Conservation (phyloP, 768 basidiomycete species). For the Leccinum disarticulatum region DNA sequence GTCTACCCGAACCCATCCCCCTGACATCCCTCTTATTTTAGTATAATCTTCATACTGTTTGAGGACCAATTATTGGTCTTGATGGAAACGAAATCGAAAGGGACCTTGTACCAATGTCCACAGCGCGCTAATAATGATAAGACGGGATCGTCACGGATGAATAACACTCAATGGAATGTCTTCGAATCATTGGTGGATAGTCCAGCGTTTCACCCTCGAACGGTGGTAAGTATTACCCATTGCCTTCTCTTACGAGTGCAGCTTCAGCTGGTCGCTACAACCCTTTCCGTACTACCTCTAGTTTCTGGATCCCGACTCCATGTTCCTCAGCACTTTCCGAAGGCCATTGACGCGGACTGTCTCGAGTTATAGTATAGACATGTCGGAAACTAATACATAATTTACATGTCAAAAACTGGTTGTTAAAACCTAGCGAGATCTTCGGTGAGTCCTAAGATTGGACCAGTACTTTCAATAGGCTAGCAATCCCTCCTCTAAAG, state of each 20-base stretch:
- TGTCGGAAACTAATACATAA: background rate
- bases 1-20: background rate
- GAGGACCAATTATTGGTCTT: background rate
- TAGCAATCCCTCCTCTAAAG: constrained; percentile 10
- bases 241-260: too few species aligned
- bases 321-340: too few species aligned
- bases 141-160: background rate
- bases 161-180: background rate
- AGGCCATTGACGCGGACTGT: background rate
- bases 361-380: background rate
- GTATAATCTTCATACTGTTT: background rate
- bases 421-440: background rate
- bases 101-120: background rate
- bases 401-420: background rate
- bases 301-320: too few species aligned
- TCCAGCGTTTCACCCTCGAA: background rate
- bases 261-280: too few species aligned
- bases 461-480: background rate
- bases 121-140: background rate
- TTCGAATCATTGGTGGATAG: background rate
- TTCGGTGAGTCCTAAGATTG: background rate
- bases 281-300: too few species aligned
- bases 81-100: background rate
- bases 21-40: background rate
- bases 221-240: too few species aligned